Base-by-base conservation (phyloP, 768 basidiomycete genomes). In the Boletus fagicola region DNA sequence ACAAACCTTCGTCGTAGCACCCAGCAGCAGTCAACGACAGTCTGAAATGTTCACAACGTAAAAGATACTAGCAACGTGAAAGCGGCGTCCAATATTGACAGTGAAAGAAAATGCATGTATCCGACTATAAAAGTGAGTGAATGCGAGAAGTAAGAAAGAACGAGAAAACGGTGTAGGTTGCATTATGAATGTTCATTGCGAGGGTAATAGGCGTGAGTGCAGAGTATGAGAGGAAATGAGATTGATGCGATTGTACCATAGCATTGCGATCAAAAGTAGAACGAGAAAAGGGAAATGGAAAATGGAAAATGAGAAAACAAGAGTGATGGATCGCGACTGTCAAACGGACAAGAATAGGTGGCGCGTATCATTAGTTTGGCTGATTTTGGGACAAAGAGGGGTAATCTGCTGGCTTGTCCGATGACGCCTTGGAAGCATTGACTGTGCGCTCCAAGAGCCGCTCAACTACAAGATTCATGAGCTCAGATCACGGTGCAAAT, bases 391-490 rank as follows among this genome's bases (percentile, higher is more conserved):
- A 60, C 51, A 70, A 51, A 18, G 70, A 62, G 5, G 74, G 73
- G 40, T 65, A 70, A 44, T 72, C 65, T 58, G 65, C 53, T 38
- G 65, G 68, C 59, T 68, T 72, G 54, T 74, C 68, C 36, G 30
- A 68, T 33, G 64, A 56, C 6, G 3, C 22, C 58, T 67, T 71
- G 28, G 65, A 61, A 33, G 54, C 61, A 58, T 67, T 72, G 47
- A 75, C 65, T 31, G 76, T 78, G 63, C 82, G 83, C 65, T 85
- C 82, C 53, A 88, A 72, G 30, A 90, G 75, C 26, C 87, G 84
- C 68, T 90, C 89, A 60, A 91, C 88, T 90, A 48, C 20, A 50
- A 16, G 11, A 44, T 20, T 26, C 18, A 57, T 70, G 16, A 64
- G 64, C 49, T 42, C 40, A 30, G 40, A 28, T 51, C 33, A 36